These are phyloP conservation scores for Phytophthora fragariae DNA, from an alignment of 352 stramenopile genomes.

Conservation along the genomic window DNA sequence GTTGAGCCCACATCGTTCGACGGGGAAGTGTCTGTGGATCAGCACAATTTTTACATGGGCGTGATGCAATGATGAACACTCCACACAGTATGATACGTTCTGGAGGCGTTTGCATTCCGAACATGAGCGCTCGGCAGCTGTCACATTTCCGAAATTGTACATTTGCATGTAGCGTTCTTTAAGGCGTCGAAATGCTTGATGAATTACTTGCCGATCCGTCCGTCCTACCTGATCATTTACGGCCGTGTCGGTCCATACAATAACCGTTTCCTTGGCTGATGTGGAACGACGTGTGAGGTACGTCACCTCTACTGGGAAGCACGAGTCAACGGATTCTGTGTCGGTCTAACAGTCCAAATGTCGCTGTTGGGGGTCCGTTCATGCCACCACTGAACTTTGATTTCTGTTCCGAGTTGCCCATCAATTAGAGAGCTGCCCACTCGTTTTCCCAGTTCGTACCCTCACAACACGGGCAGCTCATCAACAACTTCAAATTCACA, in stretches of 20 bases:
- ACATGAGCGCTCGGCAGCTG: not conserved
- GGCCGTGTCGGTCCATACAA: not conserved
- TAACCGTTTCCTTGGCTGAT: not conserved
- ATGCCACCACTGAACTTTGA: not conserved
- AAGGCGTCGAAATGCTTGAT: not conserved
- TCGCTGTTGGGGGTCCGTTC: not conserved
- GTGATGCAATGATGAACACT: too few relatives aligned
- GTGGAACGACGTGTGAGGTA: not conserved
- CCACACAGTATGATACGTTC: not conserved
- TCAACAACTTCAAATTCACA: not conserved
- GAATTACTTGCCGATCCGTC: not conserved
- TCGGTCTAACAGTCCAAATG: not conserved
- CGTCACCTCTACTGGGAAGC: not conserved
- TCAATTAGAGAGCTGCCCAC: not conserved
- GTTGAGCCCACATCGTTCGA: too few relatives aligned
- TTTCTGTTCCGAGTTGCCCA: not conserved
- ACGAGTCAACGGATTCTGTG: not conserved
- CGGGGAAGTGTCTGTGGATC: too few relatives aligned
- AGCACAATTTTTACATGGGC: too few relatives aligned
- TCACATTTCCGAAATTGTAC: not conserved
- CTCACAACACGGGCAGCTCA: not conserved
- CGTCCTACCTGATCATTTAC: not conserved
- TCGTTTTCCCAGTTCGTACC: not conserved
- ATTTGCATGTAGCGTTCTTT: not conserved
- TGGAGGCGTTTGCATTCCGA: not conserved